A percentile compares a stretch with the other conserved stretches of the same genome.
These are phyloP conservation scores for Phaffia tasmanica DNA, from an alignment of 768 basidiomycete species.

Conservation along the genomic window DNA sequence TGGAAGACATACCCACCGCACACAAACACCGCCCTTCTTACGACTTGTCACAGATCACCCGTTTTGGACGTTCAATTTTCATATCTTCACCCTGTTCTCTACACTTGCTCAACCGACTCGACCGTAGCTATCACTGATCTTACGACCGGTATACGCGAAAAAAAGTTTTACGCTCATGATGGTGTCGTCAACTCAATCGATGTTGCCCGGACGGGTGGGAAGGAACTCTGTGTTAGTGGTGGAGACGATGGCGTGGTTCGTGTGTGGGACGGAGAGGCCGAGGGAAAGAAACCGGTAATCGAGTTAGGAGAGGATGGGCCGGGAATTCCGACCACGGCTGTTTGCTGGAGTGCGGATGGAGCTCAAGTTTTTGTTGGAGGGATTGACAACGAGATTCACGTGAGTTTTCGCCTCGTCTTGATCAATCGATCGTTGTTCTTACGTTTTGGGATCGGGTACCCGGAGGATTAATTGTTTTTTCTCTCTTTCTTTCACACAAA, in stretches of 20 bases:
- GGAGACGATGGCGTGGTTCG: constrained; percentile 86
- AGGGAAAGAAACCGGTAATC: constrained; percentile 59
- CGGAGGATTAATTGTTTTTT: background rate
- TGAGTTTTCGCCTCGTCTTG: constrained; percentile 40
- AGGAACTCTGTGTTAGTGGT: constrained; percentile 75
- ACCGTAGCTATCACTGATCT: constrained; percentile 64
- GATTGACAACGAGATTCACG: constrained; percentile 92
- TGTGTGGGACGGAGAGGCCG: constrained; percentile 73
- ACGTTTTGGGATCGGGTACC: background rate
- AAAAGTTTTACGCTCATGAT: constrained; percentile 74
- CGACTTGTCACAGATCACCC: constrained; percentile 74
- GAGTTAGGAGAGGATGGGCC: constrained; percentile 54
- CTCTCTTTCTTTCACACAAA: background rate
- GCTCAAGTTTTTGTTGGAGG: constrained; percentile 80
- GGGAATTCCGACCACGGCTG: constrained; percentile 82
- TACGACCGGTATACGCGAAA: constrained; percentile 63
- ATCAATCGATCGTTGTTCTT: background rate
- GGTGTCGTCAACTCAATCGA: constrained; percentile 86
- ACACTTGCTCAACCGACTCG: constrained; percentile 84
- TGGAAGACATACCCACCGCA: constrained; percentile 90
- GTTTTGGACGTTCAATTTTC: constrained; percentile 75
- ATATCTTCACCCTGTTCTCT: constrained; percentile 41
- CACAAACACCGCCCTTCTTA: constrained; percentile 78
- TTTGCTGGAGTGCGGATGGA: constrained; percentile 86
- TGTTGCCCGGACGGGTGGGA: constrained; percentile 56